Evolutionary conservation across 306 rosid genomes (phyloP).

Genomic region (Casuarina cunninghamiana): DNA sequence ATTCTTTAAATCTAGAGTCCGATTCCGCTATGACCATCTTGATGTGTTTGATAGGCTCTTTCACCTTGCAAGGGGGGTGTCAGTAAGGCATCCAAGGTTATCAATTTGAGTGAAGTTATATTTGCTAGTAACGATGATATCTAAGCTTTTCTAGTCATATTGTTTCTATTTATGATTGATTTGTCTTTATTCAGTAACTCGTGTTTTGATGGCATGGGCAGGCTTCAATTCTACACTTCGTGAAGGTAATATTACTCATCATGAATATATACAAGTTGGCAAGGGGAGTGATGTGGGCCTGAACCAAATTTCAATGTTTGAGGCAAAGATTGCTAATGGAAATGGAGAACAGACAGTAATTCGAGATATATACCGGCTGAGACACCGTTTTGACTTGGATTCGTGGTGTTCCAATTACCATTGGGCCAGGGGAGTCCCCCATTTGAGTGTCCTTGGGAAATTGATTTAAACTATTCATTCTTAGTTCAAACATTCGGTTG

Average conservation of each 20-base stretch:
- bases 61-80: conserved; percentile 94
- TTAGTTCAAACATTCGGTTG: background rate
- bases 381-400: conserved; percentile 87
- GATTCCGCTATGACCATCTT: conserved; percentile 98
- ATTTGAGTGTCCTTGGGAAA: background rate
- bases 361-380: conserved; percentile 94
- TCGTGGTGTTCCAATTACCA: background rate
- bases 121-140: conserved; percentile 72
- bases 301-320: conserved; percentile 97
- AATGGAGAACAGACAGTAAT: conserved; percentile 96
- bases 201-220: conserved; percentile 25
- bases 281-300: conserved; percentile 99
- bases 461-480: background rate
- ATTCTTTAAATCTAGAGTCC: conserved; percentile 62
- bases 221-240: conserved; percentile 98
- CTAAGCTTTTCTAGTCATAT: conserved; percentile 1
- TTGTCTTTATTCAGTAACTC: conserved; percentile 14
- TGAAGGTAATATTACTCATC: conserved; percentile 98
- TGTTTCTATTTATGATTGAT: background rate
- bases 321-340: conserved; percentile 97
- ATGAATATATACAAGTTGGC: conserved; percentile 97
- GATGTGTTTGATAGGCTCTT: conserved; percentile 96
- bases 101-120: conserved; percentile 96
- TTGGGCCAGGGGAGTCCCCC: too few relatives aligned
- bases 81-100: conserved; percentile 96